These are phyloP conservation scores for Paradendryphiella salina DNA, from an alignment of 2,329 filamentous ascomycete species.

Conservation along the genomic window DNA sequence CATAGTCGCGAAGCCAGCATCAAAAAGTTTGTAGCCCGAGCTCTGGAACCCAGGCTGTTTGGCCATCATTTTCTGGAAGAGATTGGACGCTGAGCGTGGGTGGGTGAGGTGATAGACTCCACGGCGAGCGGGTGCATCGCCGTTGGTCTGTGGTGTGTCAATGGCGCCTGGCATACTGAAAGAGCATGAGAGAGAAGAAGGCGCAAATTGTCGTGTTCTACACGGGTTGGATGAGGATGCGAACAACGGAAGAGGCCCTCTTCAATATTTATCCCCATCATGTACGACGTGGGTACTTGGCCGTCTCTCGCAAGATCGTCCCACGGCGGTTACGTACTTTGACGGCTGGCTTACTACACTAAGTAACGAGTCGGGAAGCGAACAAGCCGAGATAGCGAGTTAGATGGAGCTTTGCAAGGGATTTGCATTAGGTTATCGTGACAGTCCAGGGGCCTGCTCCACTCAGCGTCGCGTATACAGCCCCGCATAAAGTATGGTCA, in stretches of 20 bases:
- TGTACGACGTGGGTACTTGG: no score
- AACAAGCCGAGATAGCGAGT: background rate
- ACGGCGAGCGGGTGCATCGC: background rate
- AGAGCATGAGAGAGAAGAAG: background rate
- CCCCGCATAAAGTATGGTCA: background rate
- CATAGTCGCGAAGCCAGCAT: constrained; percentile 9
- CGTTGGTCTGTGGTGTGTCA: background rate
- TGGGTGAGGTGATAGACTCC: constrained; percentile 25
- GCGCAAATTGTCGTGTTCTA: no score
- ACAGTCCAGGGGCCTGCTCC: background rate
- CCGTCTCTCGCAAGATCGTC: background rate
- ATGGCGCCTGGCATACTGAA: constrained; percentile 14
- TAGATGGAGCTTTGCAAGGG: background rate
- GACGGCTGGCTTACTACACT: no score
- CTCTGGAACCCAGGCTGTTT: constrained; percentile 21
- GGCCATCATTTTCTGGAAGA: constrained; percentile 28
- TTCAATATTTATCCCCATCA: no score
- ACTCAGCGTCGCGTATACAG: background rate
- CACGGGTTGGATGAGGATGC: no score
- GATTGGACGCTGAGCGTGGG: constrained; percentile 23
- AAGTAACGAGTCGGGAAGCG: background rate
- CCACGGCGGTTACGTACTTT: background rate
- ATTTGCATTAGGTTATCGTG: no score
- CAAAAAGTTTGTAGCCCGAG: constrained; percentile 21
- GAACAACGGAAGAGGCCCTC: background rate